Evolutionary conservation across 2,329 filamentous ascomycete species (phyloP).

Genomic region (Pyrenochaeta sp.): DNA sequence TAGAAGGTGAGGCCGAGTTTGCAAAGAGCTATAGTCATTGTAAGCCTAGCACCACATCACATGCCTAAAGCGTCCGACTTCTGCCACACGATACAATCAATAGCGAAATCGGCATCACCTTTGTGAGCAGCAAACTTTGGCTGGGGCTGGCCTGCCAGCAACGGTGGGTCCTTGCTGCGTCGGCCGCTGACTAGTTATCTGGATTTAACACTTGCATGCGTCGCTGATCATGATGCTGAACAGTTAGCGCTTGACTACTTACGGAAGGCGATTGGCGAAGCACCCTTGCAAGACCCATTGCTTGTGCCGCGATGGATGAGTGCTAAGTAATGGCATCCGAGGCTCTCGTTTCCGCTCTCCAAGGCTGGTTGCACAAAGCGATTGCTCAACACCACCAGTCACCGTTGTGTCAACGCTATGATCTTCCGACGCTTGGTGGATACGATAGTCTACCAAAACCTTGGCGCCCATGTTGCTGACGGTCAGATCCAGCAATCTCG

Average conservation of each 20-base stretch:
- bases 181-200: background rate
- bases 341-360: background rate
- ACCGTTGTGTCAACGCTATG: background rate
- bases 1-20: background rate
- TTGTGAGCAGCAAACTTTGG: no score
- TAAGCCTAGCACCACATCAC: no score
- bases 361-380: background rate
- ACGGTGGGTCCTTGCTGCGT: background rate
- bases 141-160: background rate
- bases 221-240: conserved; percentile 3
- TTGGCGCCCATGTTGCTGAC: background rate
- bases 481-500: background rate
- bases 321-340: background rate
- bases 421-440: background rate
- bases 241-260: conserved; percentile 1
- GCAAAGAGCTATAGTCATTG: background rate
- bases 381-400: background rate
- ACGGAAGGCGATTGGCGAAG: background rate
- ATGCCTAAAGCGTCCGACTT: no score
- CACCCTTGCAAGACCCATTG: background rate
- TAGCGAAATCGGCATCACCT: no score
- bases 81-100: no score
- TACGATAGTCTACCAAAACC: background rate
- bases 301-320: background rate
- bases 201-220: background rate